Percentiles rank a stretch among this genome's conserved stretches.
Conservation (phyloP, 2,329 filamentous ascomycete genomes). For the Penicillium oxalicum region DNA sequence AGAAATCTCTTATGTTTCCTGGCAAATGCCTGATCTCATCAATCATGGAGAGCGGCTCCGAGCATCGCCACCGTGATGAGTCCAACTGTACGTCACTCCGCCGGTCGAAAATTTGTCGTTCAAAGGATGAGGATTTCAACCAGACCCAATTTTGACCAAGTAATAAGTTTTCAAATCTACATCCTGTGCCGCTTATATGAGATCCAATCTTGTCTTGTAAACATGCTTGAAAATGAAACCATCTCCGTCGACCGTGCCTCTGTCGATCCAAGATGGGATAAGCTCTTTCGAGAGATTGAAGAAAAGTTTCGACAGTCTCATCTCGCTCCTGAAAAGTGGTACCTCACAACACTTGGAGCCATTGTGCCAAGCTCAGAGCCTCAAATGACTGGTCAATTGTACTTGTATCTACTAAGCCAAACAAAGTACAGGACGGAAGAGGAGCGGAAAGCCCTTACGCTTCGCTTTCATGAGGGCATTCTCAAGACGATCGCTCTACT, state of each 20-base stretch:
- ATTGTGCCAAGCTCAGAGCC: constrained; percentile 45
- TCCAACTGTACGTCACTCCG: no score
- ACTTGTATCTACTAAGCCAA: constrained; percentile 47
- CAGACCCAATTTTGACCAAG: no score
- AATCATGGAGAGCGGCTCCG: no score
- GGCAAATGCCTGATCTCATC: no score
- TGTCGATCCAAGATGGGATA: constrained; percentile 3
- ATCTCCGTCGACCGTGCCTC: constrained; percentile 2
- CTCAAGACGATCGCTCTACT: constrained; percentile 51
- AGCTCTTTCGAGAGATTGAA: constrained; percentile 8
- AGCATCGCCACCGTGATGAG: no score
- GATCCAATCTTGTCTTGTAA: neutral
- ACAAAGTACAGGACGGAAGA: constrained; percentile 34
- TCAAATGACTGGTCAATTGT: constrained; percentile 45
- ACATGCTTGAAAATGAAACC: neutral
- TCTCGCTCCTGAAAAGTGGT: constrained; percentile 14
- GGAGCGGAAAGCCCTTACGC: constrained; percentile 8
- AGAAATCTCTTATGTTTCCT: no score
- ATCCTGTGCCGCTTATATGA: no score
- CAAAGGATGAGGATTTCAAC: no score
- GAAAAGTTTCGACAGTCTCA: constrained; percentile 8
- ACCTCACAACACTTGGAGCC: constrained; percentile 27
- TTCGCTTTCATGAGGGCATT: constrained; percentile 45
- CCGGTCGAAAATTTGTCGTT: no score
- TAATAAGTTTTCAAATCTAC: no score